Evolutionary conservation across 2,329 filamentous ascomycete genomes (phyloP), one percentile per base, ranked within the genome.

Genomic region (Coleophoma crateriformis): DNA sequence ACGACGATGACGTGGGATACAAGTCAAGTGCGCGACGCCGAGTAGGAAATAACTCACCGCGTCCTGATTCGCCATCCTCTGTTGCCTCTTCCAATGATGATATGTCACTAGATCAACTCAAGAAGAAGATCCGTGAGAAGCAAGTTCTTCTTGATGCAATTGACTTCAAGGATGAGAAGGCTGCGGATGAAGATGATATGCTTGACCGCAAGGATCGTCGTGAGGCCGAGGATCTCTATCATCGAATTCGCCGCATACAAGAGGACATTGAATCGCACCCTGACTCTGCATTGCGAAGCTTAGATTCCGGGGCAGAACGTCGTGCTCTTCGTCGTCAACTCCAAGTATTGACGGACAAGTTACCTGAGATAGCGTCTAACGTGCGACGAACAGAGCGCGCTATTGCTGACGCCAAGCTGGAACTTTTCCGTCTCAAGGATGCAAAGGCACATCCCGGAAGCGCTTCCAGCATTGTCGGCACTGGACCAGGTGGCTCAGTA

Each of bases 231-330:
- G 92, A 96, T 61, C 77, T 99, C 10, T 97, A 96, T 71, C 86
- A 90, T 46, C 88, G 94, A 43, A 92, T 99, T 63, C 82, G 94
- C 53, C 84, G 90, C 41, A 79, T 96, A 38, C 94, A 99, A 64
- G 90, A 95, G 61, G 94, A 99, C 58, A 96, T 99, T 58, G 92
- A 97, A 65, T 79, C 78, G 19, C 90, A 99, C 65, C 92, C 94
- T 1, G 88, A 94, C 67, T 81, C 88, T 20, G 71, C 79, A 1
- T 71, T 88, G 58, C 74, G 80, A 50, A 82, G 81, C 47, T 78
- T 85, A 7, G 90, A 96, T 66, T 92, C 88, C 0, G 90, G 94
- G 48, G 91, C 92, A 6, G 94, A 99, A 68, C 81, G 89, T 49
- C 82, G 94, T 52, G 76, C 88, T 13, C 73, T 99, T 54, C 92